phyloP scores from a whole-genome alignment of 108 stramenopile species.

The Cylindrotheca closterium region DNA sequence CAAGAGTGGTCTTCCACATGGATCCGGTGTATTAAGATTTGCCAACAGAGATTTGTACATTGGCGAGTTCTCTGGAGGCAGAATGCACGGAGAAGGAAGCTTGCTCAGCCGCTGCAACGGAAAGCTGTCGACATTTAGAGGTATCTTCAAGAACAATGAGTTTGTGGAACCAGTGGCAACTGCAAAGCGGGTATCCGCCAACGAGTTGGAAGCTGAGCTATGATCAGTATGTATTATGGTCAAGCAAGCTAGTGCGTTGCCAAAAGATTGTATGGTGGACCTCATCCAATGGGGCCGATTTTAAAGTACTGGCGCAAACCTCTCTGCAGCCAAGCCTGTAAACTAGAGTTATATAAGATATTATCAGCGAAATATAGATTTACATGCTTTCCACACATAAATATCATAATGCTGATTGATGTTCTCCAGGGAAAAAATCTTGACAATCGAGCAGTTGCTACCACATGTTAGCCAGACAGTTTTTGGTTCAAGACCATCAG shows the following conservation, averaged over 20 bases:
- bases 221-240: neutral
- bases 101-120: slow-evolving; percentile 9
- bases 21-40: slow-evolving; percentile 18
- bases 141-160: slow-evolving; percentile 11
- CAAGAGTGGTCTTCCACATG: slow-evolving; percentile 10
- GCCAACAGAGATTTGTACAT: slow-evolving; percentile 23
- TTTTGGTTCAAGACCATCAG: too few relatives aligned
- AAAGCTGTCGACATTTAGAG: slow-evolving; percentile 5
- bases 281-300: too few relatives aligned
- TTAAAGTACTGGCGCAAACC: too few relatives aligned
- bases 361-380: too few relatives aligned
- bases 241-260: neutral
- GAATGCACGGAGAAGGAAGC: slow-evolving; percentile 23
- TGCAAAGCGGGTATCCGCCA: neutral
- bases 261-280: too few relatives aligned
- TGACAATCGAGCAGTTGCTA: too few relatives aligned
- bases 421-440: too few relatives aligned
- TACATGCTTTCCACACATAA: too few relatives aligned
- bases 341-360: too few relatives aligned
- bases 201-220: neutral
- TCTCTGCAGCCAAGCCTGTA: too few relatives aligned
- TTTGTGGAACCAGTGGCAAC: neutral
- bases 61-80: slow-evolving; percentile 14
- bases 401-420: too few relatives aligned
- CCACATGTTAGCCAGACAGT: too few relatives aligned